Evolutionary conservation across 83 land plant genomes (phyloP).

Genomic region (Picea engelmannii): DNA sequence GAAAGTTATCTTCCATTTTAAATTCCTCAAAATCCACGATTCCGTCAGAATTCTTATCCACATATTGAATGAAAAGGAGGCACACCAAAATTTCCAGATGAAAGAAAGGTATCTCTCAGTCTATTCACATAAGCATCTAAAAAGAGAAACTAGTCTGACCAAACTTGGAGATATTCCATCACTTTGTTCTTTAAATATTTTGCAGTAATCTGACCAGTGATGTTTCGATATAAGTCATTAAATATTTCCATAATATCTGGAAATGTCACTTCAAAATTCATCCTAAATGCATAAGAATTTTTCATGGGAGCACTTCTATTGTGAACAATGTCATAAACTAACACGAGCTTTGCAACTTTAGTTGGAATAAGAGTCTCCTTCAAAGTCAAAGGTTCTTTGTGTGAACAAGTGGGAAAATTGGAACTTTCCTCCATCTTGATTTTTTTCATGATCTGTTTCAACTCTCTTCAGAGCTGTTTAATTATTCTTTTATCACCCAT

Average conservation of each 20-base stretch:
- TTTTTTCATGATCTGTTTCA: too few species aligned
- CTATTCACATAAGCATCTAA: constrained; percentile 98
- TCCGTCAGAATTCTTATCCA: too few species aligned
- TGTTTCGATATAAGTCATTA: constrained; percentile 86
- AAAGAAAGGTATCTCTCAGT: constrained; percentile 87
- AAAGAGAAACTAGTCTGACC: constrained; percentile 99
- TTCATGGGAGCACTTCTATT: constrained; percentile 99
- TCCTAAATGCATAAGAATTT: constrained; percentile 97
- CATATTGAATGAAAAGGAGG: too few species aligned
- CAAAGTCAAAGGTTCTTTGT: constrained; percentile 84
- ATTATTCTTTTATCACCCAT: too few species aligned
- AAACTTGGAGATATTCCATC: constrained; percentile 93
- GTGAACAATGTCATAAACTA: constrained; percentile 96
- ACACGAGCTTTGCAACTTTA: constrained; percentile 98
- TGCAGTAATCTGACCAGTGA: constrained; percentile 98
- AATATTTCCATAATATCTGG: constrained; percentile 99
- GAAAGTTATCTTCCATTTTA: too few species aligned
- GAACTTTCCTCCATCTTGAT: too few species aligned
- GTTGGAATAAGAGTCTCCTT: constrained; percentile 97
- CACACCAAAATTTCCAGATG: constrained; percentile 22
- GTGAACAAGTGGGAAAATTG: too few species aligned
- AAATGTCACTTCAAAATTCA: constrained; percentile 88
- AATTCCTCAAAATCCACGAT: too few species aligned
- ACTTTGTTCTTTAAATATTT: constrained; percentile 99
- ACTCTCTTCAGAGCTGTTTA: too few species aligned